Percentiles rank a stretch among this genome's conserved stretches.
phyloP scores from a whole-genome alignment of 2,329 filamentous ascomycete genomes.

The Pestalotiopsis sp. region DNA sequence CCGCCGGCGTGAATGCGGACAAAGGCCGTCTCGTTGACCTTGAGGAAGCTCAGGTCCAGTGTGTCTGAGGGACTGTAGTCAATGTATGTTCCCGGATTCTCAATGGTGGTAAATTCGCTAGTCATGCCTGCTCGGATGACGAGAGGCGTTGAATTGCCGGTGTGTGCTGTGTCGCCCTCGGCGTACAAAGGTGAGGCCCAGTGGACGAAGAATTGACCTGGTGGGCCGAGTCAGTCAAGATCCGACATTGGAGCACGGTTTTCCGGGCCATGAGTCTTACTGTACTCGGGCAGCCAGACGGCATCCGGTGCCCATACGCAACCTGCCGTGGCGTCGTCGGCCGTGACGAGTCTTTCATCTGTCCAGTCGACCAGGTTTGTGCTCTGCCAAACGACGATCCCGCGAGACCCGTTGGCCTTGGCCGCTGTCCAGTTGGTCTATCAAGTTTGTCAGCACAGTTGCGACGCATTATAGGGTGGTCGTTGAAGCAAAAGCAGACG shows the following conservation, averaged over 20 bases:
- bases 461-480: no score
- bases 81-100: background rate
- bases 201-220: background rate
- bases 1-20: background rate
- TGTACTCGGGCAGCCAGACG: background rate
- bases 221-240: background rate
- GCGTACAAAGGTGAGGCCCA: background rate
- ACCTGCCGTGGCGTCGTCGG: background rate
- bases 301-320: slow-evolving; percentile 1
- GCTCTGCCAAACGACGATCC: background rate
- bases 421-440: background rate
- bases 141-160: background rate
- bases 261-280: no score
- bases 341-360: background rate
- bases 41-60: background rate
- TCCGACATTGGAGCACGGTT: no score
- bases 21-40: background rate
- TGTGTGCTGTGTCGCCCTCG: background rate
- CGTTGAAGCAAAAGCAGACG: background rate
- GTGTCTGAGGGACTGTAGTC: background rate
- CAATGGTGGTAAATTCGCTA: background rate
- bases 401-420: background rate
- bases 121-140: background rate
- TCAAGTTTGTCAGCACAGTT: background rate
- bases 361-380: background rate